Conservation (phyloP, 768 basidiomycete species). For the Phlebiopsis gigantea region DNA sequence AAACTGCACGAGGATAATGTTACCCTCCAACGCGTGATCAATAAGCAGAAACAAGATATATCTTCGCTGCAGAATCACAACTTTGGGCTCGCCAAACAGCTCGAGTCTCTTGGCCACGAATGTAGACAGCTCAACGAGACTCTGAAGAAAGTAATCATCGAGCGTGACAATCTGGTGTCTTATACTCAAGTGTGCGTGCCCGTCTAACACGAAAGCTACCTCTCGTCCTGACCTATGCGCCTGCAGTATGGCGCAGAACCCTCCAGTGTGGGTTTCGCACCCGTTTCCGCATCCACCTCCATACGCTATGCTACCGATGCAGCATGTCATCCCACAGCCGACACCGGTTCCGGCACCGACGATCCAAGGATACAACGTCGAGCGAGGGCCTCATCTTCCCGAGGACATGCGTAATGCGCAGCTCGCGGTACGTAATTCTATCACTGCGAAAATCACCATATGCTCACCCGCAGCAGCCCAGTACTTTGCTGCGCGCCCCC, state of each 20-base stretch:
- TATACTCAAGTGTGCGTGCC: not conserved
- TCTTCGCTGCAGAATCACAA: not conserved
- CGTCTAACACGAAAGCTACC: no score
- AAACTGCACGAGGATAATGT: conserved; percentile 36
- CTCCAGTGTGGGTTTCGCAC: no score
- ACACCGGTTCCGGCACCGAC: not conserved
- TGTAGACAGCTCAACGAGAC: not conserved
- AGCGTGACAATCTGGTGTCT: not conserved
- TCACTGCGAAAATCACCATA: not conserved
- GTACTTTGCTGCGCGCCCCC: not conserved
- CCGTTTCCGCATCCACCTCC: not conserved
- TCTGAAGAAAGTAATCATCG: not conserved
- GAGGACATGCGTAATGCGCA: not conserved
- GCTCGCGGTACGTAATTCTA: not conserved
- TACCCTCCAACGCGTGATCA: conserved; percentile 25
- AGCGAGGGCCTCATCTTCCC: not conserved
- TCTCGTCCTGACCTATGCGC: no score
- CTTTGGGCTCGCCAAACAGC: not conserved
- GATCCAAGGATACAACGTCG: not conserved
- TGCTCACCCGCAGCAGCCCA: not conserved
- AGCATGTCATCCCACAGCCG: not conserved
- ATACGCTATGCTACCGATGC: not conserved
- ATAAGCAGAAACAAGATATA: conserved; percentile 25
- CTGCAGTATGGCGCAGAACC: no score
- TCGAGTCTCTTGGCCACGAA: not conserved